Evolutionary conservation across 164 flowering plant species (phyloP).

Genomic region (Liriodendron chinense): DNA sequence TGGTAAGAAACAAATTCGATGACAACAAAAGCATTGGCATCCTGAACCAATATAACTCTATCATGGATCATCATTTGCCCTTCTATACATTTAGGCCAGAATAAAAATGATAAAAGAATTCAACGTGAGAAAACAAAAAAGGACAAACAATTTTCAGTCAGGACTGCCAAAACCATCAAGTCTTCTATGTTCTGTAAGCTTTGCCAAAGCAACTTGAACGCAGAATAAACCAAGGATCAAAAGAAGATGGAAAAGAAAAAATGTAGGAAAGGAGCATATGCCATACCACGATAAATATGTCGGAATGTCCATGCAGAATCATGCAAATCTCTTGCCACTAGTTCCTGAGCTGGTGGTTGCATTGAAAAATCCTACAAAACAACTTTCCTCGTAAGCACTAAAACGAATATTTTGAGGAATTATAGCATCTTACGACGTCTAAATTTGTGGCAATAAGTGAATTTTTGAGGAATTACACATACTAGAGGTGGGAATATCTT

Average conservation of each 20-base stretch:
- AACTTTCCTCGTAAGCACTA: constrained; percentile 19
- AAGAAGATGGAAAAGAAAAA: background rate
- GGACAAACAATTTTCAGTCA: too few relatives aligned
- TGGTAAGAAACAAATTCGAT: background rate
- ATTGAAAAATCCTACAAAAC: constrained; percentile 68
- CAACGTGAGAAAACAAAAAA: too few relatives aligned
- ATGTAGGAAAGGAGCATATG: background rate
- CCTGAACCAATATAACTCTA: background rate
- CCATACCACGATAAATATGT: constrained; percentile 90
- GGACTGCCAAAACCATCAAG: too few relatives aligned
- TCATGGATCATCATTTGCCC: background rate
- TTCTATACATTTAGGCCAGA: background rate
- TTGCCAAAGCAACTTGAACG: background rate
- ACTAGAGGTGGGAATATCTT: constrained; percentile 93
- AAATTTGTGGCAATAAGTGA: background rate
- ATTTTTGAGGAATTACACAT: constrained; percentile 18
- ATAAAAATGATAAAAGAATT: too few relatives aligned
- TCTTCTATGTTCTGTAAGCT: too few relatives aligned
- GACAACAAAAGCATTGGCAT: background rate
- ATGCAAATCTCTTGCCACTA: constrained; percentile 83
- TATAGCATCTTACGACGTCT: background rate
- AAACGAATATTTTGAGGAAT: background rate
- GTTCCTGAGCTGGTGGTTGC: constrained; percentile 97
- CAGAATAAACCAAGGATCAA: background rate
- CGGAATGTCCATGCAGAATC: constrained; percentile 84